Evolutionary conservation across 2,329 filamentous ascomycete genomes (phyloP).

Genomic region (Chalara sp.): DNA sequence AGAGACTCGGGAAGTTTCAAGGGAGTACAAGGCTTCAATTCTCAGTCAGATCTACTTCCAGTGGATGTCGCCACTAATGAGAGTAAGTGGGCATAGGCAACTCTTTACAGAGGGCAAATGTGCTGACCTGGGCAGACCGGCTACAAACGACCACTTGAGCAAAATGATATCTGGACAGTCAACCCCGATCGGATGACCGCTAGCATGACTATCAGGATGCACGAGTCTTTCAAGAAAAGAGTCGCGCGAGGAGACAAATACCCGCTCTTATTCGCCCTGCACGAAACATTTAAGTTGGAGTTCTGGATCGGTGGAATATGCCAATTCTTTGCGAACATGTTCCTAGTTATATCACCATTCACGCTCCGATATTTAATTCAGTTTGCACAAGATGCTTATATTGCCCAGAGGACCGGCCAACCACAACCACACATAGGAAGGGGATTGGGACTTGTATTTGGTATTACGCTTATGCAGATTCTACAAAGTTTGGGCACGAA

Average conservation of each 20-base stretch:
- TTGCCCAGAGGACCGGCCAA: constrained; percentile 43
- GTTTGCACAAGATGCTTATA: constrained; percentile 75
- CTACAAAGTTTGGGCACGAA: constrained; percentile 74
- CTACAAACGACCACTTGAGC: constrained; percentile 76
- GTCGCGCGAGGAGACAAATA: constrained; percentile 61
- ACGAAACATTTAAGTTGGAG: constrained; percentile 79
- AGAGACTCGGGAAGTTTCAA: constrained; percentile 45
- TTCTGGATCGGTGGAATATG: constrained; percentile 80
- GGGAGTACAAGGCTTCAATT: constrained; percentile 67
- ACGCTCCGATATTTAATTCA: constrained; percentile 78
- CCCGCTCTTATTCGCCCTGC: constrained; percentile 72
- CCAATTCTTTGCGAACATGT: constrained; percentile 63
- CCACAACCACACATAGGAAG: constrained; percentile 62
- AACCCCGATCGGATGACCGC: constrained; percentile 75
- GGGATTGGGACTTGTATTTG: constrained; percentile 78
- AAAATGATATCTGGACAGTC: constrained; percentile 82
- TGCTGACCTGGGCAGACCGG: constrained; percentile 51
- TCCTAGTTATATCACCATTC: constrained; percentile 81
- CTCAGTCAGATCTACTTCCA: constrained; percentile 75
- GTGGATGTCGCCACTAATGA: constrained; percentile 89
- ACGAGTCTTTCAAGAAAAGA: constrained; percentile 63
- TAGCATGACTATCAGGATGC: constrained; percentile 58
- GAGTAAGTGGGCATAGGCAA: constrained; percentile 37
- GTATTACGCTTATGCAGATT: constrained; percentile 80
- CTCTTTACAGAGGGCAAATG: not conserved